phyloP scores from a whole-genome alignment of 108 stramenopile genomes.

The Skeletonema costatum region DNA sequence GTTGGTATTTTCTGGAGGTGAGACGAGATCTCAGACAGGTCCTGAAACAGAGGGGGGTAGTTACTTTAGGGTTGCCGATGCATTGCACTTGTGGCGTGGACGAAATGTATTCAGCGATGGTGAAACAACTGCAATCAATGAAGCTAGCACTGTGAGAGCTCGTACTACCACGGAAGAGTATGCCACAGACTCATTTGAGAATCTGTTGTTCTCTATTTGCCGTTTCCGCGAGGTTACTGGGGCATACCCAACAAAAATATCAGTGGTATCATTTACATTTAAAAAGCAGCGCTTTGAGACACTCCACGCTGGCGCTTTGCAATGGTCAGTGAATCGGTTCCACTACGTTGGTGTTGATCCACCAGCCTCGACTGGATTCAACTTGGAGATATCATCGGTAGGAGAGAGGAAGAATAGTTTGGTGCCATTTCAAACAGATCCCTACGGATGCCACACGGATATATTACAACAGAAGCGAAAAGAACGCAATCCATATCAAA shows the following conservation, averaged over 20 bases:
- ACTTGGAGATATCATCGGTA: conserved; percentile 54
- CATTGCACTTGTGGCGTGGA: conserved; percentile 77
- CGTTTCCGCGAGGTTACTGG: conserved; percentile 94
- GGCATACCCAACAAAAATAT: conserved; percentile 86
- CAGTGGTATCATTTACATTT: conserved; percentile 94
- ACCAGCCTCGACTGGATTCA: conserved; percentile 76
- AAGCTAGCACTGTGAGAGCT: conserved; percentile 61
- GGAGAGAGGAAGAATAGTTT: conserved; percentile 84
- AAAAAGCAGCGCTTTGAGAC: conserved; percentile 86
- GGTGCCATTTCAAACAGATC: conserved; percentile 86
- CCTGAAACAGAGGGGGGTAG: conserved; percentile 84
- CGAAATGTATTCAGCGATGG: conserved; percentile 22
- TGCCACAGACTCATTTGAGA: conserved; percentile 97
- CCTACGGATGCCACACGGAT: conserved; percentile 89
- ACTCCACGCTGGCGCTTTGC: conserved; percentile 85
- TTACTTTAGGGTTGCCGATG: conserved; percentile 87
- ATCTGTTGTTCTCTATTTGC: conserved; percentile 96
- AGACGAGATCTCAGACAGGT: conserved; percentile 89
- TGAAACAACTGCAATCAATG: neutral
- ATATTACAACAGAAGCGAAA: conserved; percentile 83
- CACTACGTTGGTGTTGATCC: conserved; percentile 89
- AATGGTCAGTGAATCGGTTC: conserved; percentile 82
- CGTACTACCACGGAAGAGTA: conserved; percentile 90
- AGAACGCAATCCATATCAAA: conserved; percentile 88
- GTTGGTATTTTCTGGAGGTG: conserved; percentile 93